Percentiles rank a stretch among this genome's conserved stretches.
Conservation (phyloP, 306 rosid species). For the Trifolium dubium region DNA sequence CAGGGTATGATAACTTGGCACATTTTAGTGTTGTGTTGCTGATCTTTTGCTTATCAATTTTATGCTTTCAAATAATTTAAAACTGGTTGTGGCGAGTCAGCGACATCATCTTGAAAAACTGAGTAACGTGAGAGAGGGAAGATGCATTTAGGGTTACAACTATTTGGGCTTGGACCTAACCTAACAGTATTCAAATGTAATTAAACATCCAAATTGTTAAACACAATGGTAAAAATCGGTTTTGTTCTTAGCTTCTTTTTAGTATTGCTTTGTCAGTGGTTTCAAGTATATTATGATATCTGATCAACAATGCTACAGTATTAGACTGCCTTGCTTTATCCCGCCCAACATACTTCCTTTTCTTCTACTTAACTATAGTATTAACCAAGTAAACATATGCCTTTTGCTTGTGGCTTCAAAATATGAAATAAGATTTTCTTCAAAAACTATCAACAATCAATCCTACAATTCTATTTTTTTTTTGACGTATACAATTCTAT, state of each 20-base stretch:
- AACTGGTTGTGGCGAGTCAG: not conserved
- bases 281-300: slow-evolving; percentile 1
- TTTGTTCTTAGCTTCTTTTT: slow-evolving; percentile 30
- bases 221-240: not conserved
- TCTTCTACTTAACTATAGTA: not conserved
- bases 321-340: slow-evolving; percentile 23
- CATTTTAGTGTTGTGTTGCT: slow-evolving; percentile 19
- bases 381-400: slow-evolving; percentile 4
- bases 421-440: slow-evolving; percentile 25
- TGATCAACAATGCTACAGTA: not conserved
- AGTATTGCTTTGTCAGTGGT: slow-evolving; percentile 5
- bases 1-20: slow-evolving; percentile 68
- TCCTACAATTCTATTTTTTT: not conserved
- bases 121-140: not conserved
- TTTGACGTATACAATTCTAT: no score
- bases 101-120: not conserved
- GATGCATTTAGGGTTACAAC: not conserved
- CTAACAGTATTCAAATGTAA: not conserved
- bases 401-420: slow-evolving; percentile 30
- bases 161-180: not conserved
- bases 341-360: not conserved
- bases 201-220: not conserved
- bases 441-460: slow-evolving; percentile 14
- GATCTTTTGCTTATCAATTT: slow-evolving; percentile 16
- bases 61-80: slow-evolving; percentile 34